phyloP scores from a whole-genome alignment of 345 rosid species.

The Odontarrhena argentea region DNA sequence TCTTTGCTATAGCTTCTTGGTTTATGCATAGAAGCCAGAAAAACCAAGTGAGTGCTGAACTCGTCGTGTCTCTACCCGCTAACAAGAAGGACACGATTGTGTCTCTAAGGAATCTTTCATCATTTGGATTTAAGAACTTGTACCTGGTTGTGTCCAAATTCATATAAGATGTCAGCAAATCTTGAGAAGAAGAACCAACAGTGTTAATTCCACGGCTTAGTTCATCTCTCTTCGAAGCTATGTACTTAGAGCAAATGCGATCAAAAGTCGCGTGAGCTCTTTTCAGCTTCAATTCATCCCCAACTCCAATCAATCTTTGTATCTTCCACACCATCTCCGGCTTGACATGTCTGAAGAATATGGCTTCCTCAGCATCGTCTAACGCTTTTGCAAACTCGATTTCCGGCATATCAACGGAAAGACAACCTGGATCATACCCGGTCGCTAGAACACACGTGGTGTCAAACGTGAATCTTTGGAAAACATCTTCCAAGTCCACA shows the following conservation, averaged over 20 bases:
- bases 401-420: slow-evolving; percentile 45
- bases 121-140: slow-evolving; percentile 25
- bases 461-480: slow-evolving; percentile 57
- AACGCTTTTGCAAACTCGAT: slow-evolving; percentile 46
- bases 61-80: slow-evolving; percentile 53
- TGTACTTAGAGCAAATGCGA: slow-evolving; percentile 29
- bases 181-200: slow-evolving; percentile 27
- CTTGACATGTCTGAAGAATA: slow-evolving; percentile 49
- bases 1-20: slow-evolving; percentile 38
- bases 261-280: slow-evolving; percentile 42
- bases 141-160: slow-evolving; percentile 31
- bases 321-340: slow-evolving; percentile 51
- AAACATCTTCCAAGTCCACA: slow-evolving; percentile 51
- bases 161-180: slow-evolving; percentile 44
- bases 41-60: slow-evolving; percentile 55
- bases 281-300: slow-evolving; percentile 47
- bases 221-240: slow-evolving; percentile 40
- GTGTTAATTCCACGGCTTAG: neutral
- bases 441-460: slow-evolving; percentile 44
- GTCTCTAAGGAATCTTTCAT: slow-evolving; percentile 47
- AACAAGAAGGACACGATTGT: slow-evolving; percentile 41
- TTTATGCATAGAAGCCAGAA: slow-evolving; percentile 48
- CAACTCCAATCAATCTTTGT: slow-evolving; percentile 50
- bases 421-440: slow-evolving; percentile 50
- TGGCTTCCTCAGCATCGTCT: slow-evolving; percentile 51